Percentiles rank a stretch among this genome's conserved stretches.
These are phyloP conservation scores for Fusarium hostae DNA, from an alignment of 2,329 filamentous ascomycete species.

Conservation along the genomic window DNA sequence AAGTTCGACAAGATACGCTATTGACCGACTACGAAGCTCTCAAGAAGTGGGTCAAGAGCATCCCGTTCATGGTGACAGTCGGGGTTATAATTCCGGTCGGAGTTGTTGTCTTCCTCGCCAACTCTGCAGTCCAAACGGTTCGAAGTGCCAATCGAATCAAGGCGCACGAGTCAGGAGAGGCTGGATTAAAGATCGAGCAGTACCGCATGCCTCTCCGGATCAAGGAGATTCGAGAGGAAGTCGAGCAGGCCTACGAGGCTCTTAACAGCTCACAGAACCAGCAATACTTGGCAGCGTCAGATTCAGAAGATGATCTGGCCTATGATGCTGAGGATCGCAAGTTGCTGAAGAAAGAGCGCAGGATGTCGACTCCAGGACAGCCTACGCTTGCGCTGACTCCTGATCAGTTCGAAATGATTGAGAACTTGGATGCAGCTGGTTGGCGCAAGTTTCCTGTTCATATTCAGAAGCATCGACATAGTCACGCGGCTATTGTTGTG, in stretches of 20 bases:
- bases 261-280: conserved; percentile 75
- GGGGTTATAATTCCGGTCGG: conserved; percentile 79
- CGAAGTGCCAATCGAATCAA: conserved; percentile 79
- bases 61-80: conserved; percentile 74
- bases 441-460: conserved; percentile 76
- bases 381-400: conserved; percentile 82
- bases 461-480: conserved; percentile 82
- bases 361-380: conserved; percentile 58
- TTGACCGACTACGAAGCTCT: conserved; percentile 49
- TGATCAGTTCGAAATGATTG: conserved; percentile 87
- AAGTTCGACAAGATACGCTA: conserved; percentile 45
- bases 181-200: conserved; percentile 72
- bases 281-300: conserved; percentile 73
- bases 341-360: conserved; percentile 55
- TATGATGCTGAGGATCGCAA: conserved; percentile 53
- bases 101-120: conserved; percentile 76
- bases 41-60: conserved; percentile 56
- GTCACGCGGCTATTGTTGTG: conserved; percentile 91
- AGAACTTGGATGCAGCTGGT: conserved; percentile 73
- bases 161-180: conserved; percentile 77
- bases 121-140: conserved; percentile 80
- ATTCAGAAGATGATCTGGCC: conserved; percentile 54
- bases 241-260: conserved; percentile 82
- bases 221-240: conserved; percentile 77
- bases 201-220: conserved; percentile 83